Base-by-base conservation (phyloP, 2,329 filamentous ascomycete genomes). In the Claviceps humidiphila region DNA sequence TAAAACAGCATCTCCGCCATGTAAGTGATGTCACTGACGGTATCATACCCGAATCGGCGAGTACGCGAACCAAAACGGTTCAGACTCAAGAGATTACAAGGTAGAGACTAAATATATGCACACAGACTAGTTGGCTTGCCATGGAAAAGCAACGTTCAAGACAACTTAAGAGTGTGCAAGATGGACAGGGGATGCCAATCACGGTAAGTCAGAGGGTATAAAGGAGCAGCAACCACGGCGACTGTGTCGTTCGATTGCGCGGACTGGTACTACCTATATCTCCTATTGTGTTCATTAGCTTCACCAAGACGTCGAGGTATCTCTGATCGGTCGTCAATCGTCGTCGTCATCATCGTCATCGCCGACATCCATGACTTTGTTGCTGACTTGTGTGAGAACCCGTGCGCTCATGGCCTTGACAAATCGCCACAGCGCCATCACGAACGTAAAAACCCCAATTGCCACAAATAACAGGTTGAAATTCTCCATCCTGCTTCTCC, bases 141-240 rank as follows among this genome's bases (percentile, higher is more conserved):
- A 91, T 79, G 79, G 85, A 77, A 72, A 73, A 79, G 76, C 65
- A 74, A 67, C 38, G 71, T 72, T 81, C 78, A 79, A 89, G 88
- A 80, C 87, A 95, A 93, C 89, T 95, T 86, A 95, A 95, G 85
- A 86, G 87, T 85, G 86, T 91, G 89, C 89, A 86, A 50, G 58
- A 54, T 54, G 22, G 58, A 57, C 40, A 51, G 53, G 46, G 43
- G 11, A 14, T 5, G 8, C n/a, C 44, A 37, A 38, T 43, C 39
- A 43, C 6, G 38, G 34, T 37, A 41, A 42, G 51, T 52, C 54
- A 54, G 51, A 8, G 41, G 14, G 11, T 17, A 13, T 1, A 34
- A 17, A n/a, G 11, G n/a, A 47, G 48, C 7, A 17, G 26, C 20
- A 20, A 37, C 11, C 7, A 9, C 9, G 13, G 7, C n/a, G 14